Base-by-base conservation (phyloP, 768 basidiomycete genomes). In the Boletus vinaceobasis region DNA sequence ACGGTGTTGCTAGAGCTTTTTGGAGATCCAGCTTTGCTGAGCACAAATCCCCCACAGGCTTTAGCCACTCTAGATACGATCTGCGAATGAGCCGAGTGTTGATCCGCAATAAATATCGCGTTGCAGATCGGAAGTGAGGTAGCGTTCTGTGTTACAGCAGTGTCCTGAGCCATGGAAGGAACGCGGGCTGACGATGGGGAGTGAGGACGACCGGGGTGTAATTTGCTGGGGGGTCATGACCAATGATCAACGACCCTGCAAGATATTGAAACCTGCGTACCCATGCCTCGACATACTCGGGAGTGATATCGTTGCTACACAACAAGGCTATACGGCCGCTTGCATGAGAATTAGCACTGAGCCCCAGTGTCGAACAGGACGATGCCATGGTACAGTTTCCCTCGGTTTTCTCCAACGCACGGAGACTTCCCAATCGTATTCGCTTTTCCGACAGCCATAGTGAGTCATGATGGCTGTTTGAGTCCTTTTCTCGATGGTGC, bases 321-420 rank as follows among this genome's bases (percentile, higher is more conserved):
- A 49, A n/a, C 48, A 59, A 21, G 19, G 51, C 50, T 4, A 59
- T 33, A 19, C 39, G 43, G 6, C 50, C 36, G 35, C 46, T 27
- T 13, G n/a, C n/a, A n/a, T n/a, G 57, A 50, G 45, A 59, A 54
- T 21, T 32, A 57, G 14, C 19, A 21, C 32, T 55, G 59, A 31
- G 57, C 21, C 0, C 36, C 40, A 11, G 10, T 5, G 29, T 57
- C 55, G 23, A 61, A 53, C 9, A 58, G 36, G 48, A 43, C 27
- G 4, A 36, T 44, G n/a, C n/a, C n/a, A n/a, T 26, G 54, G 29
- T 2, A 49, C 38, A 15, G 36, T 61, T 29, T 46, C 8, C 29
- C 35, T 47, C 19, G 33, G 19, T 26, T 14, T 3, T 8, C 4
- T 19, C 14, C 11, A 35, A 19, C 5, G 4, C 32, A 5, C 8